Conservation (phyloP, 2,329 filamentous ascomycete genomes). For the Xylaria hypoxylon region DNA sequence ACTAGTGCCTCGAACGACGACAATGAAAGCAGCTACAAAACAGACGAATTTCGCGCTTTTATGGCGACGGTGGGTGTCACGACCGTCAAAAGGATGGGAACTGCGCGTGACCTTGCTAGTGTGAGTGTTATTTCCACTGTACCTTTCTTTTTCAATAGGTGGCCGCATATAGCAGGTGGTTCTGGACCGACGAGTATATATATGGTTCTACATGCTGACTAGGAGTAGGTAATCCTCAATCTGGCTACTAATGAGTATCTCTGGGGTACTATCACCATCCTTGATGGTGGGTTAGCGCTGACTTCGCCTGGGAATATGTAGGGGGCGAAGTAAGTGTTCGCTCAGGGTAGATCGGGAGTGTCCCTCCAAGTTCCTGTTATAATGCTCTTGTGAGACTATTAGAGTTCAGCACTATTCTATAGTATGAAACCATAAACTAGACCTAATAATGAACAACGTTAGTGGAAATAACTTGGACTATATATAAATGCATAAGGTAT, state of each 20-base stretch:
- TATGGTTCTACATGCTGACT: constrained; percentile 1
- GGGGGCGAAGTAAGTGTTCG: neutral
- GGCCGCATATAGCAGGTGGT: neutral
- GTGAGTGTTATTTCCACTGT: constrained; percentile 37
- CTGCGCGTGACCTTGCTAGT: constrained; percentile 45
- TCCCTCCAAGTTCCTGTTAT: no score
- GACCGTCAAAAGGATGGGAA: constrained; percentile 45
- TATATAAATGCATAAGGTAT: no score
- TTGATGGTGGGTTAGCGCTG: constrained; percentile 46
- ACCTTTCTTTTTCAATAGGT: neutral
- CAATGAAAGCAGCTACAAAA: constrained; percentile 41
- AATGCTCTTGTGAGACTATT: neutral
- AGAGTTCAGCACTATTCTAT: no score
- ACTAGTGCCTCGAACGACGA: constrained; percentile 40
- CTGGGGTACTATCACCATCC: constrained; percentile 44
- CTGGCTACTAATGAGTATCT: constrained; percentile 48
- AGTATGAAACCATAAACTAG: neutral
- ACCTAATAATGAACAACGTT: neutral
- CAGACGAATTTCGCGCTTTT: constrained; percentile 36
- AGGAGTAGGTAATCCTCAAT: constrained; percentile 42
- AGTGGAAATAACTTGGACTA: neutral
- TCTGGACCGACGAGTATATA: neutral
- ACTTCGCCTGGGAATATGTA: constrained; percentile 42
- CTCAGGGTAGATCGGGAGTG: neutral
- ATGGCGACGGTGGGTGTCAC: constrained; percentile 39